Evolutionary conservation across 306 rosid genomes (phyloP).

Genomic region (Vicia faba): DNA sequence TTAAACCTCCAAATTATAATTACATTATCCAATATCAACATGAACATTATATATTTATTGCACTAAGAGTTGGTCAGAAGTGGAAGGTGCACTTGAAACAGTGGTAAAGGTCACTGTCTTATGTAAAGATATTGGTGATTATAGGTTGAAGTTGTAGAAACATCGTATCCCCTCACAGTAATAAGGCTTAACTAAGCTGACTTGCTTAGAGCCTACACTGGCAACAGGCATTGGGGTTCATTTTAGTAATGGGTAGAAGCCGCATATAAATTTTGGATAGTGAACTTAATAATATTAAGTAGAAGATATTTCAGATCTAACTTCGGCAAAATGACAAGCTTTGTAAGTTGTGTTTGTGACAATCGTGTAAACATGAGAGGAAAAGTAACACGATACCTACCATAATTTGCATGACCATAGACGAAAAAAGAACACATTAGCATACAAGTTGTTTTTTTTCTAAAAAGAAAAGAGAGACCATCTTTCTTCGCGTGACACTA

Average conservation of each 20-base stretch:
- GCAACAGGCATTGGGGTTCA: not conserved
- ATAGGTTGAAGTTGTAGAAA: slow-evolving; percentile 4
- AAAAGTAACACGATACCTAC: not conserved
- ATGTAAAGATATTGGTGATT: not conserved
- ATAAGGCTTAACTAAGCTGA: not conserved
- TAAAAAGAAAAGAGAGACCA: not conserved
- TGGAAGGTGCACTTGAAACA: slow-evolving; percentile 2
- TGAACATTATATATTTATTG: not conserved
- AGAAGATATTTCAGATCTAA: slow-evolving; percentile 10
- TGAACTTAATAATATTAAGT: not conserved
- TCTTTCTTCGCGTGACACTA: not conserved
- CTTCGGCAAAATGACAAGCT: not conserved
- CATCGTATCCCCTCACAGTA: not conserved
- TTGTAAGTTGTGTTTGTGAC: slow-evolving; percentile 4
- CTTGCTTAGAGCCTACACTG: not conserved
- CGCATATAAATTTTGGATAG: slow-evolving; percentile 8
- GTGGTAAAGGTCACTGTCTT: slow-evolving; percentile 1
- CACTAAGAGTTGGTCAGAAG: not conserved
- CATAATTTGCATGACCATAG: slow-evolving; percentile 2
- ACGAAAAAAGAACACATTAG: not conserved
- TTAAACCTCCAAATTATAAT: not conserved
- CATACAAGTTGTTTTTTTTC: not conserved
- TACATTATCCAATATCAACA: slow-evolving; percentile 14
- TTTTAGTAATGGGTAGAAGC: slow-evolving; percentile 19
- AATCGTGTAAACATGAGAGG: not conserved